Base-by-base conservation (phyloP, 306 rosid genomes). In the Fragaria ananassa region DNA sequence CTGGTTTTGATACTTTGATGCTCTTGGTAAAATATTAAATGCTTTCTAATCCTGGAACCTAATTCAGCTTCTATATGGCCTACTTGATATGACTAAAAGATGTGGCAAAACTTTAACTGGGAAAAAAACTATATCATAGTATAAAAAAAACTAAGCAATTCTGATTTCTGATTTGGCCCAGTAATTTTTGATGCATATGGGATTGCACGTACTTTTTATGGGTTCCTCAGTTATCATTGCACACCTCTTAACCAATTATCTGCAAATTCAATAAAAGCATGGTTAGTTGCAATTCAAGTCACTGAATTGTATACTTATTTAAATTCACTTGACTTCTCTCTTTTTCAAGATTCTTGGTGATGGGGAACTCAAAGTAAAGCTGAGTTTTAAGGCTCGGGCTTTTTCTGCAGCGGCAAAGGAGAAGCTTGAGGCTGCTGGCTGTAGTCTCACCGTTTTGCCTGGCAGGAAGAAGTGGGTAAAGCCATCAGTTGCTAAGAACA, bases 391-490 rank as follows among this genome's bases (percentile, higher is more conserved):
- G 83, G 99, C 99, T 8, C 88, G 96, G 10, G 88, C 99, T 57
- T 92, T 91, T 79, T 96, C 98, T 23, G 79, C 91, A 12, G 74
- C 96, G 0, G 99, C 98, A 2, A 92, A 92, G 83, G 96, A 88
- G 90, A 96, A 92, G 85, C 97, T 96, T 42, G 97, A 92, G 85
- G 83, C 84, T 50, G 86, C 74, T 54, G 99, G 99, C 18, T 92
- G 99, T 80, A 84, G 91, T 68, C 88, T 96, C 74, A 88, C 91
- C 4, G 88, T 88, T 53, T 83, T 96, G 70, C 98, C 97, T 18
- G 99, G 99, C 51, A 90, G 96, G 18, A 96, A 96, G 93, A 96
- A 96, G 81, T 96, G 98, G 99, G 93, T 95, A 29, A 92, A 95
- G 80, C 93, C 97, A 72, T 89, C 98, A 2, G 98, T 95, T 80